Evolutionary conservation across 2,329 filamentous ascomycete species (phyloP).

Genomic region (Penicillium olsonii): DNA sequence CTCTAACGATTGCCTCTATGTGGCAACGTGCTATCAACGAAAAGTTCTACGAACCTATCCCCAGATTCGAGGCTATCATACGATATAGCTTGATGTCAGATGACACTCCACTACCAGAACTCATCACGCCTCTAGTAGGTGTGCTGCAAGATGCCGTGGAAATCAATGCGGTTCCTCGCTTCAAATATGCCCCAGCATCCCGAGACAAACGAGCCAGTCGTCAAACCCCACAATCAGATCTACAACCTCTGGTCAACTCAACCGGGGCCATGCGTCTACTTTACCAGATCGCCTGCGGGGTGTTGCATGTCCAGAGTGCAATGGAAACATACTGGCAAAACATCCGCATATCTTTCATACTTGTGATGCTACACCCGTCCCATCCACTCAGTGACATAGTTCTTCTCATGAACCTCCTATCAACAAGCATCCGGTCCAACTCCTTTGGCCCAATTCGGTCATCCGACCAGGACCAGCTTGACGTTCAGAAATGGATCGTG

Average conservation of each 20-base stretch:
- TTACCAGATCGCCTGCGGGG: conserved; percentile 52
- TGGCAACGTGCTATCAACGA: conserved; percentile 61
- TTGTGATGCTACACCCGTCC: conserved; percentile 60
- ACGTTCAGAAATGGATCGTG: conserved; percentile 52
- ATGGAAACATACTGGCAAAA: conserved; percentile 55
- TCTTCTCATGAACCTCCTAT: conserved; percentile 56
- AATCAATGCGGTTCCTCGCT: conserved; percentile 57
- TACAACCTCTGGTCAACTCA: conserved; percentile 54
- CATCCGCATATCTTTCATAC: conserved; percentile 59
- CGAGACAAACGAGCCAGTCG: conserved; percentile 42
- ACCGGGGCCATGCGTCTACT: conserved; percentile 58
- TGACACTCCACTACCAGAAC: conserved; percentile 35
- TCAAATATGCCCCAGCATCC: conserved; percentile 46
- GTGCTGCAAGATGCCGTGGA: conserved; percentile 51
- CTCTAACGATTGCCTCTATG: conserved; percentile 52
- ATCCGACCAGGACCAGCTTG: conserved; percentile 39
- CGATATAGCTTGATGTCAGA: conserved; percentile 44
- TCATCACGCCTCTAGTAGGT: conserved; percentile 41
- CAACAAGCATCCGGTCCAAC: conserved; percentile 54
- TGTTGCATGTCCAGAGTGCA: conserved; percentile 46
- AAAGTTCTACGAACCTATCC: conserved; percentile 49
- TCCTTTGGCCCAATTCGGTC: conserved; percentile 58
- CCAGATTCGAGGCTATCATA: conserved; percentile 44
- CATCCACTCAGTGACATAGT: conserved; percentile 60
- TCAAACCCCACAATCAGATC: conserved; percentile 43